Evolutionary conservation across 2,329 filamentous ascomycete genomes (phyloP), one percentile per base, ranked within the genome.

Genomic region (Corniculantispora saksenae): DNA sequence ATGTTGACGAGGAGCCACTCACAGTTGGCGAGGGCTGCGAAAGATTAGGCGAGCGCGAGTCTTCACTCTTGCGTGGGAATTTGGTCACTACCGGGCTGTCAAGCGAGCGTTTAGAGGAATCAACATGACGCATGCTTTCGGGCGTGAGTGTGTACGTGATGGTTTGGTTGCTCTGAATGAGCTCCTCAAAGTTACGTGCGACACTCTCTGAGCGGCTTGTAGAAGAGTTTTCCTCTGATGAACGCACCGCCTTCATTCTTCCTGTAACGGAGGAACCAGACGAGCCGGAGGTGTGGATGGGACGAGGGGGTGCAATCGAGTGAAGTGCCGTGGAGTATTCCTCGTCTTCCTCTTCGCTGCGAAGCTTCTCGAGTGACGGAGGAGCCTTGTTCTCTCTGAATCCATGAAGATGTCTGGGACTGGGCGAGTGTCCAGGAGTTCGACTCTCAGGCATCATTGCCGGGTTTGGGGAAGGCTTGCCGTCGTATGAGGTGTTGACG

Each of bases 141-240:
- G 92, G 91, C 0, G 92, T 95, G 32, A 94, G 81, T 1, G 92
- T 94, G 74, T 91, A 94, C 70, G 92, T 91, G 51, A 94, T 89
- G 1, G 92, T 94, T 73, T 93, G 87, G 70, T 93, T 90, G 75
- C 91, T 93, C 64, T 91, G 87, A 67, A 95, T 94, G 59, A 94
- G 82, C 70, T 93, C 85, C 72, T 95, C 92, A 71, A 95, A 90
- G 70, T 91, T 88, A 55, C 85, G 86, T 12, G 86, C 85, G 57
- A 89, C 86, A 65, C 89, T 86, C 54, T 86, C 85, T 8, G 81
- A 78, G 7, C 79, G 80, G 64, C 73, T 82, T 21, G 74, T 73
- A 27, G 76, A 76, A 40, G 72, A 75, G 69, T 81, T 84, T 19
- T 89, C 87, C 68, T 90, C 86, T 0, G 87, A 89, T 4, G 80